Evolutionary conservation across 148 eudicot genomes (phyloP), one percentile per base, ranked within the genome.

Genomic region (Rhododendron griersonianum): DNA sequence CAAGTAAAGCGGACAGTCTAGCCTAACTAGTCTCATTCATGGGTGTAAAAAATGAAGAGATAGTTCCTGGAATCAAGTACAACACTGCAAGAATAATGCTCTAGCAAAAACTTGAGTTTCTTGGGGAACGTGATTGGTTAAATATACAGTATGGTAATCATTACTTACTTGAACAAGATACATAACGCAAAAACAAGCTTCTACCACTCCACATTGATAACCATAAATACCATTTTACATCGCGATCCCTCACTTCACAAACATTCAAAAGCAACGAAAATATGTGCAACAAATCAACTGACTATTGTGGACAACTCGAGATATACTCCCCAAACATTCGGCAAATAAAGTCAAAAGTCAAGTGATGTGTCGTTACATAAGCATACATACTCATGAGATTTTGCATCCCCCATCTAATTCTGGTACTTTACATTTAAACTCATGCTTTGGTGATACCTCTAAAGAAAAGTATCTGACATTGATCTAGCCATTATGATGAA

Each of bases 221-320:
- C 83, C 67, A 33, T 55, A 81, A 16, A 19, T 19, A 30, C 55
- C 65, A 65, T n/a, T 53, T 23, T 41, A 39, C 4, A 73, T 28
- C 9, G 15, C 6, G 35, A n/a, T 19, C 6, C 39, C 63, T 55
- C 83, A 7, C 21, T 15, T 30, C 83, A 55, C 67, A 61, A 44
- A 69, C 44, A 44, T 80, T 67, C 77, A 85, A 85, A 80, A 67
- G 37, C 75, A 28, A 45, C 7, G 5, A 85, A 47, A 28, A 50
- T 7, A 71, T 21, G 33, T 25, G 33, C 18, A 67, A 83, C 25
- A 83, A 9, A 30, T 44, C 18, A 25, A 28, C 30, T 67, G 28
- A 18, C 14, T 83, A 39, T 41, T 44, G 11, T 14, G 48, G 23
- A 83, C 76, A 63, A 63, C 23, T n/a, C 33, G 47, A 21, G 59